Conservation (phyloP, 2,329 filamentous ascomycete genomes). For the Aspergillus tamarii region DNA sequence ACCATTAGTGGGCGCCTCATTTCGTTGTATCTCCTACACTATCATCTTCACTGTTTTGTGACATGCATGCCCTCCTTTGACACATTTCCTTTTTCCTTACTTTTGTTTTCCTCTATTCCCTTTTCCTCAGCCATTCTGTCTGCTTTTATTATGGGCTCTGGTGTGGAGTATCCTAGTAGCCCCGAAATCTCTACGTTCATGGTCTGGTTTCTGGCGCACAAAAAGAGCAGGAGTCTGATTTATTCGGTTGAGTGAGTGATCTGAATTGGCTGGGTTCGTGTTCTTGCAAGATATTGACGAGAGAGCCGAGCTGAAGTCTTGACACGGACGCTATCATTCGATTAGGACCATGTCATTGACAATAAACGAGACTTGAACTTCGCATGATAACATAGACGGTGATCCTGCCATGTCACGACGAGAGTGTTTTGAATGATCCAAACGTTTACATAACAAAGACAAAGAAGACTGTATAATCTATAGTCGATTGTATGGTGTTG, state of each 20-base stretch:
- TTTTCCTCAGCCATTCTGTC: constrained; percentile 17
- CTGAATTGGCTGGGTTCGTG: constrained; percentile 35
- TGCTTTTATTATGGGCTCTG: constrained; percentile 16
- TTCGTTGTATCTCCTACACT: constrained; percentile 26
- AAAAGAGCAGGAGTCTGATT: constrained; percentile 38
- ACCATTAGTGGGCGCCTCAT: constrained; percentile 29
- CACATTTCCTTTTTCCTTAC: constrained; percentile 15
- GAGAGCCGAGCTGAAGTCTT: constrained; percentile 19
- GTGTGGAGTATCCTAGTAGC: constrained; percentile 17
- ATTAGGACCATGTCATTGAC: constrained; percentile 24
- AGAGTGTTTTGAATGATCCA: constrained; percentile 11
- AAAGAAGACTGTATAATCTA: constrained; percentile 1
- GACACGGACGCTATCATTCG: constrained; percentile 16
- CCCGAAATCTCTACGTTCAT: constrained; percentile 22
- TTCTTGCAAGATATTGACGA: constrained; percentile 34
- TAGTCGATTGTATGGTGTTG: neutral
- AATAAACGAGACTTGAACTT: constrained; percentile 23
- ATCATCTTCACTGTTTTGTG: constrained; percentile 24
- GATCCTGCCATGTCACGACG: constrained; percentile 8
- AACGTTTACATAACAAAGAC: constrained; percentile 8
- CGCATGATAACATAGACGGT: constrained; percentile 12
- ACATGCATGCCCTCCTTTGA: constrained; percentile 28
- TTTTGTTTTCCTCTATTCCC: constrained; percentile 22
- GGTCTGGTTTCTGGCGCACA: constrained; percentile 37
- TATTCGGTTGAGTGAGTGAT: constrained; percentile 35